phyloP scores from a whole-genome alignment of 106 monocot species.

The Allium cepa region DNA sequence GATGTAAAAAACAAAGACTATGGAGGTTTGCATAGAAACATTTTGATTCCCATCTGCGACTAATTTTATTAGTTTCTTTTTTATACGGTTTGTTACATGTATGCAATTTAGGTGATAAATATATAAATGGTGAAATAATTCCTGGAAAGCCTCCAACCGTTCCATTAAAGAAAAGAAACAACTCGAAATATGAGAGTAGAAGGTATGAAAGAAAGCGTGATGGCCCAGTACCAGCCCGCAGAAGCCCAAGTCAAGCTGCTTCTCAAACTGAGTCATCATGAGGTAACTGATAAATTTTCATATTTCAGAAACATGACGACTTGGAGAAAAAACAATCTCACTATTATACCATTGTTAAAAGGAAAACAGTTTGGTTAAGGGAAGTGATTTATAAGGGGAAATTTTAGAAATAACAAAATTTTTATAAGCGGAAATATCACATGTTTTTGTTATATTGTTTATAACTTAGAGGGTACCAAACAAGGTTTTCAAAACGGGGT shows the following conservation, averaged over 20 bases:
- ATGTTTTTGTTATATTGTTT: no score
- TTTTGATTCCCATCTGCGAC: not conserved
- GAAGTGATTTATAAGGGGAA: no score
- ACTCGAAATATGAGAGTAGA: conserved; percentile 82
- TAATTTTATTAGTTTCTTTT: not conserved
- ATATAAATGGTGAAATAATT: conserved; percentile 98
- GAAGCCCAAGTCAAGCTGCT: conserved; percentile 29
- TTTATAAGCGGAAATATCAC: no score
- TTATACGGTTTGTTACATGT: not conserved
- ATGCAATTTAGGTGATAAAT: conserved; percentile 74
- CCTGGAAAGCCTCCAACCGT: conserved; percentile 85
- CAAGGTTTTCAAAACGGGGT: no score
- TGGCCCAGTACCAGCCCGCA: conserved; percentile 43
- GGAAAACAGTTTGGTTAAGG: no score
- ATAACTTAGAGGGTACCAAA: no score
- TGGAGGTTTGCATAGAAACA: conserved; percentile 43
- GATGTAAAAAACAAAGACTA: conserved; percentile 98
- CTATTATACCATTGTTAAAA: no score
- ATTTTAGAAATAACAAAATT: no score
- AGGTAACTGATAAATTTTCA: conserved; percentile 5
- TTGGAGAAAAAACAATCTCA: no score
- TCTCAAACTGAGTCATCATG: conserved; percentile 39
- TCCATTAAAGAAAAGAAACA: conserved; percentile 70
- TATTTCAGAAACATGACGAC: not conserved
- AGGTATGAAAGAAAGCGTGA: conserved; percentile 76